phyloP scores from a whole-genome alignment of 306 rosid species.

The Vigna mungo region DNA sequence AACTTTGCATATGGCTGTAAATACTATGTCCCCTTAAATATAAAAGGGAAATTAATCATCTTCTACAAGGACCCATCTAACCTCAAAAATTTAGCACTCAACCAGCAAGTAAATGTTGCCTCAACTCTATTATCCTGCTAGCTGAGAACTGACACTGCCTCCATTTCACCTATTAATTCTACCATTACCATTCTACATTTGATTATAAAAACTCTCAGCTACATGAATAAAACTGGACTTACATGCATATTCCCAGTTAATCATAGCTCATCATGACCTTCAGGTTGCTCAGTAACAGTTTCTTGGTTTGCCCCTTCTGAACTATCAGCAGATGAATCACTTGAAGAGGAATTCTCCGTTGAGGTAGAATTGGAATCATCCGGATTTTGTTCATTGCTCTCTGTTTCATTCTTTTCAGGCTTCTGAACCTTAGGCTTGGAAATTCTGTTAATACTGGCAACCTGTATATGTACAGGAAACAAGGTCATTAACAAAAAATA shows the following conservation, averaged over 20 bases:
- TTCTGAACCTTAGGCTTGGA: slow-evolving; percentile 86
- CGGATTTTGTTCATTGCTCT: slow-evolving; percentile 50
- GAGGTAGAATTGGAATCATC: slow-evolving; percentile 56
- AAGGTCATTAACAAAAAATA: slow-evolving; percentile 26
- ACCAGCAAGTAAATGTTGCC: slow-evolving; percentile 41
- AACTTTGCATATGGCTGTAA: slow-evolving; percentile 31
- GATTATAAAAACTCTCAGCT: slow-evolving; percentile 42
- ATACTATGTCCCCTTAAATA: slow-evolving; percentile 16
- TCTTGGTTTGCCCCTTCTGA: slow-evolving; percentile 54
- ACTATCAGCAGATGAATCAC: slow-evolving; percentile 46
- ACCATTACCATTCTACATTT: slow-evolving; percentile 43
- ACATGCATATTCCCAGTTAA: slow-evolving; percentile 43
- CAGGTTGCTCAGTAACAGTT: slow-evolving; percentile 43
- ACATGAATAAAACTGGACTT: slow-evolving; percentile 40
- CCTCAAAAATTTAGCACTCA: slow-evolving; percentile 48
- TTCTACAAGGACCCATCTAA: slow-evolving; percentile 31
- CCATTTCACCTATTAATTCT: slow-evolving; percentile 44
- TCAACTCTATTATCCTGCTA: slow-evolving; percentile 44
- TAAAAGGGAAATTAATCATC: slow-evolving; percentile 38
- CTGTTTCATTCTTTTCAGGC: slow-evolving; percentile 67
- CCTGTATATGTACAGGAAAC: slow-evolving; percentile 49
- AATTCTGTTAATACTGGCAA: slow-evolving; percentile 70
- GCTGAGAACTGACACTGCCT: slow-evolving; percentile 39
- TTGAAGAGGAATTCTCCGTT: slow-evolving; percentile 52
- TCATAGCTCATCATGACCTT: slow-evolving; percentile 82